These are phyloP conservation scores for Persicaria tinctoria DNA, from an alignment of 148 eudicot species.

Conservation along the genomic window DNA sequence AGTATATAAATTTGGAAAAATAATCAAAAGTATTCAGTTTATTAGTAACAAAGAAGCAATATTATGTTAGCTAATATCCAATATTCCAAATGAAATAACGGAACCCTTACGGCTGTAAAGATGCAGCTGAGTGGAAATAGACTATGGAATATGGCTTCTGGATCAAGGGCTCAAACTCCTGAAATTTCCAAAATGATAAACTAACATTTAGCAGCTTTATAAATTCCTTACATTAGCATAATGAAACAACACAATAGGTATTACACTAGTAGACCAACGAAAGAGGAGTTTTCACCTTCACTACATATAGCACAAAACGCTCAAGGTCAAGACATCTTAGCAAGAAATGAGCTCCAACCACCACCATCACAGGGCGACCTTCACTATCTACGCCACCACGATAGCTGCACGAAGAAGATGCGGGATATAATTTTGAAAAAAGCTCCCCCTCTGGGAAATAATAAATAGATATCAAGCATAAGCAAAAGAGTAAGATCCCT, in stretches of 20 bases:
- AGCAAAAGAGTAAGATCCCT: not conserved
- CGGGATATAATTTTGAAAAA: slow-evolving; percentile 1
- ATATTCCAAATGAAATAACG: slow-evolving; percentile 5
- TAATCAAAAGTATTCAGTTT: not conserved
- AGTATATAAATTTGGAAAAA: not conserved
- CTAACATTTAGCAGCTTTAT: not conserved
- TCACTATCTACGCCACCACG: slow-evolving; percentile 98
- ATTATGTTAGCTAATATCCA: not conserved
- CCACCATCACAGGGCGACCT: slow-evolving; percentile 96
- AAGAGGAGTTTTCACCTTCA: slow-evolving; percentile 51
- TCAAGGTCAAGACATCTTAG: slow-evolving; percentile 97
- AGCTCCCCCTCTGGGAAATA: not conserved
- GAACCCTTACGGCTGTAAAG: slow-evolving; percentile 75
- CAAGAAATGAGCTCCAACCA: slow-evolving; percentile 98
- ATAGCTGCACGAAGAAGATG: slow-evolving; percentile 46
- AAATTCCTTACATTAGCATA: not conserved
- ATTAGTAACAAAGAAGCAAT: not conserved
- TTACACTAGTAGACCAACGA: not conserved
- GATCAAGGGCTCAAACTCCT: slow-evolving; percentile 95
- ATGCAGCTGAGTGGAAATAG: slow-evolving; percentile 97
- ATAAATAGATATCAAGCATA: not conserved
- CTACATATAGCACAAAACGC: slow-evolving; percentile 71
- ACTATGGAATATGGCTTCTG: slow-evolving; percentile 95
- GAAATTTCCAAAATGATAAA: slow-evolving; percentile 19
- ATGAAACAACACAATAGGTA: not conserved